phyloP scores from a whole-genome alignment of 306 rosid species.

The Trifolium fragiferum region DNA sequence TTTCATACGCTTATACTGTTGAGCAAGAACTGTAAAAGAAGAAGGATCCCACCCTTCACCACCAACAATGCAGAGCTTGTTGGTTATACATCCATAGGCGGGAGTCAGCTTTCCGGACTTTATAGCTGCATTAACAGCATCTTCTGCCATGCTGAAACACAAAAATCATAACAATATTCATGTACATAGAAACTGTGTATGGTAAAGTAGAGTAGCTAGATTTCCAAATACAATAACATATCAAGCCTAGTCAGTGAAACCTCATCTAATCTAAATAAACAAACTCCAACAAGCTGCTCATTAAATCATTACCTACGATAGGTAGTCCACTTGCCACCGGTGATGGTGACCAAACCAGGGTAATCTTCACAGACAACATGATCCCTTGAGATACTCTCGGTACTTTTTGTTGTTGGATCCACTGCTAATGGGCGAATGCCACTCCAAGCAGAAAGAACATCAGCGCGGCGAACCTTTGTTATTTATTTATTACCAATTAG shows the following conservation, averaged over 20 bases:
- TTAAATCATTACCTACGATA: slow-evolving; percentile 77
- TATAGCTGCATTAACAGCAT: no score
- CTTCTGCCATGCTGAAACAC: no score
- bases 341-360: slow-evolving; percentile 95
- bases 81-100: slow-evolving; percentile 64
- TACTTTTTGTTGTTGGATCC: slow-evolving; percentile 87
- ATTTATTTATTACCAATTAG: no score
- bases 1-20: slow-evolving; percentile 54
- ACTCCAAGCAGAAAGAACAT: slow-evolving; percentile 99
- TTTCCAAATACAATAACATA: not conserved
- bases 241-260: slow-evolving; percentile 30
- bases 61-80: slow-evolving; percentile 67
- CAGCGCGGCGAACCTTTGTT: slow-evolving; percentile 79
- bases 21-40: slow-evolving; percentile 88
- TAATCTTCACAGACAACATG: slow-evolving; percentile 96
- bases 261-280: slow-evolving; percentile 21
- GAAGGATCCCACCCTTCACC: slow-evolving; percentile 96
- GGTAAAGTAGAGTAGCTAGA: slow-evolving; percentile 30
- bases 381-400: slow-evolving; percentile 93
- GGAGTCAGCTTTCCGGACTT: no score
- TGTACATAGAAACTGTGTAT: slow-evolving; percentile 28
- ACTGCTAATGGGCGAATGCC: slow-evolving; percentile 95
- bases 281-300: slow-evolving; percentile 37
- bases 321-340: slow-evolving; percentile 99
- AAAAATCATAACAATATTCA: not conserved